Evolutionary conservation across 177 flowering plant species (phyloP).

Genomic region (Vitis hybrid): DNA sequence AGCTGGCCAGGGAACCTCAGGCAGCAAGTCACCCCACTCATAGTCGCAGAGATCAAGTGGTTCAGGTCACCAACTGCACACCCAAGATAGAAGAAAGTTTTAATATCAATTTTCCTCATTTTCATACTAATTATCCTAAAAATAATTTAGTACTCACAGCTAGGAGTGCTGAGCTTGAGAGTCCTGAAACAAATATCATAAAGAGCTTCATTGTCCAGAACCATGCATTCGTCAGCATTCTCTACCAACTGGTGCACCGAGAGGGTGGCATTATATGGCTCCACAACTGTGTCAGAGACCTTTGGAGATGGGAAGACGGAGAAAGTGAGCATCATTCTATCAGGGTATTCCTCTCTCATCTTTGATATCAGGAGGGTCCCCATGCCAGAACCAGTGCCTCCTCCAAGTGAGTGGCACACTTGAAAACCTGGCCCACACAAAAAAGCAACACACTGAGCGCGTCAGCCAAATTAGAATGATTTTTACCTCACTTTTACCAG

Average conservation of each 20-base stretch:
- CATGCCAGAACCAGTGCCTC: constrained; percentile 92
- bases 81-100: constrained; percentile 2
- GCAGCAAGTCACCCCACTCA: constrained; percentile 87
- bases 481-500: constrained; percentile 2
- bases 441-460: constrained; percentile 6
- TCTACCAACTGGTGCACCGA: constrained; percentile 88
- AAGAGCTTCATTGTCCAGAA: constrained; percentile 83
- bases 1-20: constrained; percentile 84
- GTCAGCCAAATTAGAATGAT: not conserved
- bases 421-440: constrained; percentile 59
- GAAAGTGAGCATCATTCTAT: constrained; percentile 92
- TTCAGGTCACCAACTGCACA: constrained; percentile 78
- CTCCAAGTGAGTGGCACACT: constrained; percentile 87
- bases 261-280: constrained; percentile 89
- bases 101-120: not conserved
- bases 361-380: constrained; percentile 86
- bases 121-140: not conserved
- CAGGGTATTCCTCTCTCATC: constrained; percentile 87
- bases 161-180: constrained; percentile 79
- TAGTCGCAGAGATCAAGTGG: constrained; percentile 79
- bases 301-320: constrained; percentile 89
- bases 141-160: constrained; percentile 50
- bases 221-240: constrained; percentile 94
- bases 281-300: constrained; percentile 91
- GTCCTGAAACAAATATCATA: constrained; percentile 87